phyloP scores from a whole-genome alignment of 179 eudicot genomes.

The Silene coronaria region DNA sequence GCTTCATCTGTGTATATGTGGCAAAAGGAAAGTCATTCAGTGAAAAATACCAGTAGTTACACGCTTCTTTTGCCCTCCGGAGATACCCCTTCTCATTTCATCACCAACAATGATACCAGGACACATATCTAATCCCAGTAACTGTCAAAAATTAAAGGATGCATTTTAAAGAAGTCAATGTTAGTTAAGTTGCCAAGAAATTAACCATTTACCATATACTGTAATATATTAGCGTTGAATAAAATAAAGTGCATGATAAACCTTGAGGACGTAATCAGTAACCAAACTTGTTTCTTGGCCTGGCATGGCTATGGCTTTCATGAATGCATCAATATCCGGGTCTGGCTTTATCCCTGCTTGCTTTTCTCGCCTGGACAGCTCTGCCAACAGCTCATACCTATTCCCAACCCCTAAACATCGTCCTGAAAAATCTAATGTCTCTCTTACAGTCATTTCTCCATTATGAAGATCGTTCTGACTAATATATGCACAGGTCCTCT shows the following conservation, averaged over 20 bases:
- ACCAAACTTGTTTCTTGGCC: conserved; percentile 32
- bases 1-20: background rate
- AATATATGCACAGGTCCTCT: conserved; percentile 31
- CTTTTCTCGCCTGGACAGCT: conserved; percentile 51
- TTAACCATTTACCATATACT: background rate
- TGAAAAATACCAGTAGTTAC: conserved; percentile 55
- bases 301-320: conserved; percentile 43
- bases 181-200: background rate
- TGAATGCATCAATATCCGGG: conserved; percentile 53
- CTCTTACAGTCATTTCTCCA: conserved; percentile 36
- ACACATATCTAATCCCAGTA: conserved; percentile 78
- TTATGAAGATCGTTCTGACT: conserved; percentile 33
- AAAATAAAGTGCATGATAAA: conserved; percentile 1
- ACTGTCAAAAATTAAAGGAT: conserved; percentile 29
- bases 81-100: conserved; percentile 84
- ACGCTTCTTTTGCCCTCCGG: conserved; percentile 93
- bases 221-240: background rate
- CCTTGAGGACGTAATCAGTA: conserved; percentile 42
- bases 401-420: conserved; percentile 46
- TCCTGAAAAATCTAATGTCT: conserved; percentile 50
- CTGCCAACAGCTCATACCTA: conserved; percentile 33
- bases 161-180: background rate
- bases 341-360: conserved; percentile 53
- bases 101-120: conserved; percentile 68
- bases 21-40: background rate